Evolutionary conservation across 208 protist genomes (phyloP).

Genomic region (Hexamita inflata): DNA sequence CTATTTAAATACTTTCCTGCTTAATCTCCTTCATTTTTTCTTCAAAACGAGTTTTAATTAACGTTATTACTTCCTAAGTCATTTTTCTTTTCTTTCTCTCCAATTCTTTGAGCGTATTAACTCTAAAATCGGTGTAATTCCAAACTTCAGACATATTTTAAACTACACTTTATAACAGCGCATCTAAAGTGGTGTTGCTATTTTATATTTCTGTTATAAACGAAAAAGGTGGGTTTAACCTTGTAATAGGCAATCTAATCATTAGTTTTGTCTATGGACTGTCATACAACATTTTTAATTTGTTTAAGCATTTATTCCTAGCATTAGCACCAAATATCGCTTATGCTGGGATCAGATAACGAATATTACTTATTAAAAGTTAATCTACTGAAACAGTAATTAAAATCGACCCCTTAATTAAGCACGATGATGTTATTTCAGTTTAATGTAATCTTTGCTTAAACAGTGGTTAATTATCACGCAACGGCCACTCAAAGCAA

Average conservation of each 20-base stretch:
- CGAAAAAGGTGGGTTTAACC: not conserved
- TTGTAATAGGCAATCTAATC: not conserved
- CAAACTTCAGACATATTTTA: not conserved
- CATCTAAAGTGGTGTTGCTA: not conserved
- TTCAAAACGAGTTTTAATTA: not conserved
- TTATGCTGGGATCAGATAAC: not conserved
- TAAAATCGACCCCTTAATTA: constrained; percentile 1
- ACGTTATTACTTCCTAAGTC: not conserved
- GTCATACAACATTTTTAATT: not conserved
- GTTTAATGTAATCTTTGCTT: not conserved
- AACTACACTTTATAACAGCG: not conserved
- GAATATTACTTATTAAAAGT: not conserved
- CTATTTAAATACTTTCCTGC: too few relatives aligned
- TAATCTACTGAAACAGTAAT: not conserved
- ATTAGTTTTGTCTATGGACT: not conserved
- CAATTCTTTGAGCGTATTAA: not conserved
- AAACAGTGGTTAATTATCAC: not conserved
- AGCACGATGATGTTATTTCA: not conserved
- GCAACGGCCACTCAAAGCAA: constrained; percentile 8
- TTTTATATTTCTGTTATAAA: not conserved
- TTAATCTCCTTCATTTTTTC: too few relatives aligned
- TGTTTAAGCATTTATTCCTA: not conserved
- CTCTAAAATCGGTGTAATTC: not conserved
- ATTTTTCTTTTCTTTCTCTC: too few relatives aligned
- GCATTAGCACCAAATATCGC: not conserved